Percentiles rank a stretch among this genome's conserved stretches.
Evolutionary conservation across 2,329 filamentous ascomycete genomes (phyloP).

Genomic region (Fusarium paranaense): DNA sequence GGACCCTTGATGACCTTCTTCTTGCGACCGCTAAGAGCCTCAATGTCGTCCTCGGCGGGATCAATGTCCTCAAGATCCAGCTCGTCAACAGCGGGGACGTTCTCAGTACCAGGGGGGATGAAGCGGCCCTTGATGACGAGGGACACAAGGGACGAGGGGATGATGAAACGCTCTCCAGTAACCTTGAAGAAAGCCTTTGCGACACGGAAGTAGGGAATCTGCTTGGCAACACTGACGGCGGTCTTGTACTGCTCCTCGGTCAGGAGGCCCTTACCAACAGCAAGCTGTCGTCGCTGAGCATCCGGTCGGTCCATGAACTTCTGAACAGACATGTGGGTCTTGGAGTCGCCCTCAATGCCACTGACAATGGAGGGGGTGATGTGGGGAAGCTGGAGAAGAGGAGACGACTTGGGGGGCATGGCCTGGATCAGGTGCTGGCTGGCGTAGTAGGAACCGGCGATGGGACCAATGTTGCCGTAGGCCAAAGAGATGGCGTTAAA

Average conservation of each 20-base stretch:
- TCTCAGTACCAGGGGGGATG: slow-evolving; percentile 83
- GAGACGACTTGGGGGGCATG: slow-evolving; percentile 82
- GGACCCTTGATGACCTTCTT: slow-evolving; percentile 74
- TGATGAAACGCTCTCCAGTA: slow-evolving; percentile 91
- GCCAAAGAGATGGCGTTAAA: slow-evolving; percentile 89
- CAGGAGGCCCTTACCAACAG: slow-evolving; percentile 77
- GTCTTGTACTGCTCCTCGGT: slow-evolving; percentile 81
- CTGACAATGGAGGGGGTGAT: slow-evolving; percentile 77
- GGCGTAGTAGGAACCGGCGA: slow-evolving; percentile 83
- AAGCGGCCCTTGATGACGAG: slow-evolving; percentile 96
- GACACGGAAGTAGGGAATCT: slow-evolving; percentile 85
- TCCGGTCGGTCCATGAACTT: slow-evolving; percentile 90
- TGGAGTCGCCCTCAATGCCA: slow-evolving; percentile 79
- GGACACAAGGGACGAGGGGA: slow-evolving; percentile 90
- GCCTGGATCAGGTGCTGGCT: slow-evolving; percentile 93
- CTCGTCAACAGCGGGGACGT: slow-evolving; percentile 80
- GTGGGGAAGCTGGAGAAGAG: slow-evolving; percentile 90
- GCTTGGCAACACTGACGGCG: slow-evolving; percentile 80
- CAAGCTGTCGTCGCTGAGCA: slow-evolving; percentile 75
- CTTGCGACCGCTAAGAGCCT: slow-evolving; percentile 83
- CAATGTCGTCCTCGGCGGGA: slow-evolving; percentile 90
- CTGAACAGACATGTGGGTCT: slow-evolving; percentile 82
- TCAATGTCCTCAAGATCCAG: slow-evolving; percentile 91
- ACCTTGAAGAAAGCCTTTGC: slow-evolving; percentile 99
- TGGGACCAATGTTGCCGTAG: slow-evolving; percentile 84